Evolutionary conservation across 345 rosid species (phyloP), one percentile per base, ranked within the genome.

Genomic region (Pugionium cornutum): DNA sequence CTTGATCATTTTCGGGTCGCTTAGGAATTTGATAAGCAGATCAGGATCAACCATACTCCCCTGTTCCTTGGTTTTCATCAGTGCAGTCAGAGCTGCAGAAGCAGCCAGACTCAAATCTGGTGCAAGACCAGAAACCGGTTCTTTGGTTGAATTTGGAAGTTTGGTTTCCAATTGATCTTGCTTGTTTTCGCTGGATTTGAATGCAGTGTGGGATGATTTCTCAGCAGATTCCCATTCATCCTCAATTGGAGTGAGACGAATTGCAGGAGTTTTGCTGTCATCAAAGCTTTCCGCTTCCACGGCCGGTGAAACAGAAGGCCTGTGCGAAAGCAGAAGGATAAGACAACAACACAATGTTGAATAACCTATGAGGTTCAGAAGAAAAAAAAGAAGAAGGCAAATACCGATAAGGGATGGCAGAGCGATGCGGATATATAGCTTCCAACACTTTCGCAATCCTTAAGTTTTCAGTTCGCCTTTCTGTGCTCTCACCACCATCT

Each of bases 231-330:
- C 86, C 36, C 1, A 45, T 9, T 65, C 81, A 36, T 87, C 89
- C 65, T 85, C 95, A 30, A 80, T 69, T 5, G 84, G 86, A 72
- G 76, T 75, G 69, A 78, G 56, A 31, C 91, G 96, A 29, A 85
- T 76, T 39, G 52, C 1, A 25, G 83, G 88, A 7, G 83, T 83
- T 57, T 54, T 82, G 65, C 61, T 69, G 75, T 83, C 87, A 57
- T 83, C 82, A 46, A 73, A 79, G 51, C 7, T 3, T 68, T 83
- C 87, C 3, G 46, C 55, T 55, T 74, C 79, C 9, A 76, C 61
- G 11, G 9, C 62, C 36, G 37, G 45, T 4, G 84, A 81, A 62
- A 82, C 81, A 65, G 49, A 72, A 3, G 92, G 88, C 31, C 95
- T 89, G 40, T 35, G 9, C 10, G 45, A 28, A 60, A 53, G 61